Evolutionary conservation across 2,329 filamentous ascomycete genomes (phyloP), one percentile per base, ranked within the genome.

Genomic region (Cladosporium sp.): DNA sequence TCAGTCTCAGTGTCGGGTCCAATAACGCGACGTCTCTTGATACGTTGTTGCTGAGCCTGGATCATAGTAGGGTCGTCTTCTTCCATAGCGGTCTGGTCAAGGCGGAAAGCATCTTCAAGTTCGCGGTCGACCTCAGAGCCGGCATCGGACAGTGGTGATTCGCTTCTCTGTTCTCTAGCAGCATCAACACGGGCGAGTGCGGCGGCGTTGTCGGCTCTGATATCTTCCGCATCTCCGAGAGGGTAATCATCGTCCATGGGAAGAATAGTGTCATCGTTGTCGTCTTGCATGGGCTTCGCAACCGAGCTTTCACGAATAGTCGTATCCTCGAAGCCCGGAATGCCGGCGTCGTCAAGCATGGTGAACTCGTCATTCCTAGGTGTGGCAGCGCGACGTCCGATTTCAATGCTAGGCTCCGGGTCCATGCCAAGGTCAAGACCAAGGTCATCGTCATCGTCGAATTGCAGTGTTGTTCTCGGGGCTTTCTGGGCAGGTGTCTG

Each of bases 341-440:
- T 69, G 42, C 78, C 78, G 34, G 85, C 71, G 50, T 81, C 80
- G 37, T 90, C 75, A 55, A 78, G 77, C 57, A 78, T 75, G 25
- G 78, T 71, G 75, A 78, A 62, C 74, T 89, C 19, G 87, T 84
- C 78, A 45, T 83, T 80, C 22, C 65, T 61, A 4, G 68, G 64
- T 15, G 83, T 80, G 4, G 89, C 86, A 19, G 89, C 92, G 65
- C 96, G 88, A 85, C 93, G 89, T 68, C 93, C 94, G 65, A 91
- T 81, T 86, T 99, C 94, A 58, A 97, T 86, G 67, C 87, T 94
- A 2, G 68, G 68, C 35, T 65, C 64, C 34, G 60, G 51, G 74
- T 68, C 69, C 53, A 84, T 82, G 34, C 82, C 84, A 60, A 91
- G 82, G 63, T 91, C 87, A 34, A 91, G 78, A 64, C 85, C 86